These are phyloP conservation scores for Hysterangium stoloniferum DNA, from an alignment of 768 basidiomycete genomes.

Conservation along the genomic window DNA sequence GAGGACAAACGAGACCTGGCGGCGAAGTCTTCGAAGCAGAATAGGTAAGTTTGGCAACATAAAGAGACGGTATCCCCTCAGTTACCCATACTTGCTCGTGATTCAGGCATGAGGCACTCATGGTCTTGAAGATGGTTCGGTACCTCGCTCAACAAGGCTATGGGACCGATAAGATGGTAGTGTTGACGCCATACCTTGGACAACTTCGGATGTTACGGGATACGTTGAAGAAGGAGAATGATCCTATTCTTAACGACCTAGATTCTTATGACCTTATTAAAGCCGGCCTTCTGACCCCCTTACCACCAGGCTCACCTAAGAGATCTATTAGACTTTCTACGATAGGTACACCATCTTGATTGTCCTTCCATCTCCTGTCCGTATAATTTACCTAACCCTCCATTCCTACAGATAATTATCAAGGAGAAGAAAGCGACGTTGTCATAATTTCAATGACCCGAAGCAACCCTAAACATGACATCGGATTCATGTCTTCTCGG, in stretches of 20 bases:
- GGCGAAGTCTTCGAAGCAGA: slow-evolving; percentile 51
- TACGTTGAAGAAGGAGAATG: slow-evolving; percentile 35
- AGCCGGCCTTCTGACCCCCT: slow-evolving; percentile 43
- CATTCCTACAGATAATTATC: slow-evolving; percentile 49
- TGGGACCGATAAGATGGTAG: slow-evolving; percentile 47
- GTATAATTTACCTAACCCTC: too few species aligned
- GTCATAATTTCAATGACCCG: slow-evolving; percentile 55
- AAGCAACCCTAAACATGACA: slow-evolving; percentile 46
- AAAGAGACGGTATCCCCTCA: too few species aligned
- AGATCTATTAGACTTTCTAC: slow-evolving; percentile 50
- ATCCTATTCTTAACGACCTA: slow-evolving; percentile 56
- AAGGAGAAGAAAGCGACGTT: slow-evolving; percentile 68
- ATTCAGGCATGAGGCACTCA: slow-evolving; percentile 37
- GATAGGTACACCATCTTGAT: slow-evolving; percentile 51
- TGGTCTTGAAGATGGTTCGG: slow-evolving; percentile 58
- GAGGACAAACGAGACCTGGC: slow-evolving; percentile 40
- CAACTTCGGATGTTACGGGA: slow-evolving; percentile 47
- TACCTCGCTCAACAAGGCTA: slow-evolving; percentile 68
- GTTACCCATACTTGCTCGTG: too few species aligned
- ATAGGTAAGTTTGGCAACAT: slow-evolving; percentile 26
- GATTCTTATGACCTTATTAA: slow-evolving; percentile 51
- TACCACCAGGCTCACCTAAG: slow-evolving; percentile 34
- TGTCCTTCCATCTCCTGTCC: too few species aligned
- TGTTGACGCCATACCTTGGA: slow-evolving; percentile 65
- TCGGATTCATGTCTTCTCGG: slow-evolving; percentile 66